phyloP scores from a whole-genome alignment of 2,329 filamentous ascomycete genomes.

The Monilinia vaccinii-corymbosi region DNA sequence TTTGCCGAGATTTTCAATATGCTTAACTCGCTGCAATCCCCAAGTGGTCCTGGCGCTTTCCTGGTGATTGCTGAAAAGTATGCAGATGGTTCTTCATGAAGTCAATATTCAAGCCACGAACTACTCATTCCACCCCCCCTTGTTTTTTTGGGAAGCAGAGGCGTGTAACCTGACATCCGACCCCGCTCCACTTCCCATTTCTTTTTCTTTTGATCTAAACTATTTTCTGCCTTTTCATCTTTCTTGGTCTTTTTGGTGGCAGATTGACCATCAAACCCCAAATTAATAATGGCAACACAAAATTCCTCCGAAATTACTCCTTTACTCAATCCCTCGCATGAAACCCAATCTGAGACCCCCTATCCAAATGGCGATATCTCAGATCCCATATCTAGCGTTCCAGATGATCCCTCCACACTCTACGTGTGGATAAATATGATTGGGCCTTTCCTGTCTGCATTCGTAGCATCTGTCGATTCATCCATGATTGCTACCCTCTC shows the following conservation, averaged over 20 bases:
- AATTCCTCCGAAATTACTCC: background rate
- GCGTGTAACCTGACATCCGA: background rate
- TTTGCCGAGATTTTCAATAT: background rate
- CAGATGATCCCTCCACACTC: background rate
- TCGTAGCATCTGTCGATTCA: conserved; percentile 5
- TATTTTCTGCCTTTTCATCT: background rate
- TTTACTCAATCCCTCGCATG: background rate
- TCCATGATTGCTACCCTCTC: conserved; percentile 9
- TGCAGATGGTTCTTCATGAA: background rate
- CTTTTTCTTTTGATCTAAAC: background rate
- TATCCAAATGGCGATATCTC: background rate
- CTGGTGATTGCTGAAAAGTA: background rate
- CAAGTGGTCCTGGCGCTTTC: background rate
- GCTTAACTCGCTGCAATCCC: background rate
- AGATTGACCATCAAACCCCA: background rate
- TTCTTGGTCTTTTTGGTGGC: background rate
- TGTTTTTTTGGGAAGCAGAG: background rate
- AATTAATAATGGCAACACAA: background rate
- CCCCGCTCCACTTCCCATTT: background rate
- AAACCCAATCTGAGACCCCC: background rate
- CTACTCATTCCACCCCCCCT: background rate
- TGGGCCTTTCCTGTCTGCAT: conserved; percentile 2
- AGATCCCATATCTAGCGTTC: background rate
- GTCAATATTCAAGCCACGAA: background rate
- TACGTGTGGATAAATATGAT: background rate